These are phyloP conservation scores for Metschnikowia aberdeeniae DNA, from an alignment of 805 yeast species.

Conservation along the genomic window DNA sequence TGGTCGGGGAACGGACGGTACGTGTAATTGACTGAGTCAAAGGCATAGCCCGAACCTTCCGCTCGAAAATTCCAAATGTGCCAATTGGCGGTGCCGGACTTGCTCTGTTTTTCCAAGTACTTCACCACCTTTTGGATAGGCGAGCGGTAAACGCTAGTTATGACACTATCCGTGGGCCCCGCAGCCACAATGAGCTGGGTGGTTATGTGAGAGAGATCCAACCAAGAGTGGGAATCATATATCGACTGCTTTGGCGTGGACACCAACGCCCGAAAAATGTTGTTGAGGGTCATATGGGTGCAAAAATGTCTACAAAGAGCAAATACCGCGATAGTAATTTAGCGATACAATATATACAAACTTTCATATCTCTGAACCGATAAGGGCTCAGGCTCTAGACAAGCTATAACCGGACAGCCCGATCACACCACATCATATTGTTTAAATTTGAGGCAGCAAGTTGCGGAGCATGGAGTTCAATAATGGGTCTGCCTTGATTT, in stretches of 20 bases:
- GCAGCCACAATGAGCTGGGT: conserved; percentile 68
- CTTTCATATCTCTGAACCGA: conserved; percentile 1
- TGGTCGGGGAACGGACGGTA: conserved; percentile 71
- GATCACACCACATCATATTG: not conserved
- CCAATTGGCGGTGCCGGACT: conserved; percentile 54
- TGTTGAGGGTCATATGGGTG: conserved; percentile 16
- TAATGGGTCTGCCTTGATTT: conserved; percentile 66
- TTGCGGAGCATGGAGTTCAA: conserved; percentile 32
- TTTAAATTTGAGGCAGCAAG: conserved; percentile 1
- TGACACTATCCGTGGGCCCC: conserved; percentile 54
- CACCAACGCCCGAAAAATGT: conserved; percentile 16
- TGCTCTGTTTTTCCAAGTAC: conserved; percentile 45
- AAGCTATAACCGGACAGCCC: not conserved
- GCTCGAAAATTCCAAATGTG: conserved; percentile 67
- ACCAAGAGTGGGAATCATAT: conserved; percentile 21
- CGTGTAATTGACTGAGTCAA: conserved; percentile 12
- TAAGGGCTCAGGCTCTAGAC: not conserved
- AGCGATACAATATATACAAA: conserved; percentile 1
- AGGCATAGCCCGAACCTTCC: conserved; percentile 41
- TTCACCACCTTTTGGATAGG: conserved; percentile 36
- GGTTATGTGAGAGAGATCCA: conserved; percentile 68
- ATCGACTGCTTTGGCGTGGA: conserved; percentile 23
- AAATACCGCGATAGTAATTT: conserved; percentile 1
- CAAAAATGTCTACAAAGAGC: conserved; percentile 8
- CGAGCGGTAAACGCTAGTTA: conserved; percentile 48